Base-by-base conservation (phyloP, 805 yeast genomes). In the Hanseniaspora mollemarum region DNA sequence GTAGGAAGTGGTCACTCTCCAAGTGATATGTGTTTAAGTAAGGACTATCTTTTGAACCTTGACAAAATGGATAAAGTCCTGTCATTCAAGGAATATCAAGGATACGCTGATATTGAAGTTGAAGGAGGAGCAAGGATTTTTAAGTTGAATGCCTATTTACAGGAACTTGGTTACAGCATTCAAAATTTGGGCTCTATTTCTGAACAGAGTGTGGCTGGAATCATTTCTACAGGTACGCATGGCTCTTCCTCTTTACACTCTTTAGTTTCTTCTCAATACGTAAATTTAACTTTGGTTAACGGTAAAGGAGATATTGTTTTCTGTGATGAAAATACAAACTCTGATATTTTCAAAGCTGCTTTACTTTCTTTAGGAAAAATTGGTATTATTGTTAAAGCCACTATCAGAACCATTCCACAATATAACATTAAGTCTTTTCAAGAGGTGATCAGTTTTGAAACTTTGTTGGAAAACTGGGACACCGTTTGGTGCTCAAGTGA, bases 1-100 rank as follows among this genome's bases (percentile, higher is more conserved):
- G 88, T 85, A 8, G 98, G 98, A 0, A 78, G 95, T 0, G 96
- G 95, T 29, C 97, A 92, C 63, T 87, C 96, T 7, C 98, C 98
- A 0, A 83, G 94, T 39, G 88, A 80, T 60, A 67, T 92, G 67
- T 86, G 95, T 49, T 81, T 87, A 82, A 83, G 95, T 3, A 46
- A 46, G 5, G 43, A 46, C 15, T 88, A 96, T 95, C 67, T 92
- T 18, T 76, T 94, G 55, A 88, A 85, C 62, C 71, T 90, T 59
- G 97, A 90, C 65, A 77, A 77, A 52, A 74, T 83, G 62, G 76
- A 78, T 62, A 59, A 64, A n/a, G 77, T 87, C 18, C 57, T 81
- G 24, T 64, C 60, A 7, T 63, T 75, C 44, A 63, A 71, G 35
- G 65, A 62, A 21, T 75, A 78, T n/a, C 80, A 80, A 9, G 72